phyloP scores from a whole-genome alignment of 1,284 basidiomycete species.

The Sporisorium scitamineum region DNA sequence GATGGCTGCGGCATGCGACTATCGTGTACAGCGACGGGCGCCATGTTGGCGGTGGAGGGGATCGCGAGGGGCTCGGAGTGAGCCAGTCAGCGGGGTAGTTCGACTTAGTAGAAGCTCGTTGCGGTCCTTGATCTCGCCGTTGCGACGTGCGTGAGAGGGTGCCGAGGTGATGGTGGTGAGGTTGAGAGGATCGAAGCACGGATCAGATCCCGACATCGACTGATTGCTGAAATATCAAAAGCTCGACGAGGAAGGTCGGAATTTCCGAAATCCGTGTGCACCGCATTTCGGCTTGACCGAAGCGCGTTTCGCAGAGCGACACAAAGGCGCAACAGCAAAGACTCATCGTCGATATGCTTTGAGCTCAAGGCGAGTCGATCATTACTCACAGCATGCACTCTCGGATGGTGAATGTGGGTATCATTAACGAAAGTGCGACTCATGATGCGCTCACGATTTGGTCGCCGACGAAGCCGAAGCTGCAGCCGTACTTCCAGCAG shows the following conservation, averaged over 20 bases:
- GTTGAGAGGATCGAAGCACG: neutral
- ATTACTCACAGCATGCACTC: neutral
- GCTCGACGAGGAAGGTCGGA: constrained; percentile 5
- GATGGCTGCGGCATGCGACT: constrained; percentile 20
- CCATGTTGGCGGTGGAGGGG: constrained; percentile 23
- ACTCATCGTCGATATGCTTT: neutral
- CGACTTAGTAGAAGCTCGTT: neutral
- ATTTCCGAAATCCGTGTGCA: constrained; percentile 26
- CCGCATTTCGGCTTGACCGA: constrained; percentile 11
- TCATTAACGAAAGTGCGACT: constrained; percentile 3
- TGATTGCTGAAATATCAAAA: neutral
- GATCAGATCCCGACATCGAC: neutral
- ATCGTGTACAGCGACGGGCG: constrained; percentile 47
- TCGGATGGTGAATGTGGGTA: constrained; percentile 3
- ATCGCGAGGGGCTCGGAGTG: neutral
- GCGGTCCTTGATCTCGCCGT: neutral
- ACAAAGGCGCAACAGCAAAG: neutral
- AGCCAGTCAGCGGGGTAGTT: neutral
- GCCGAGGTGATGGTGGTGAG: neutral
- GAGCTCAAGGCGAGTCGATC: neutral
- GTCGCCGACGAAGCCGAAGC: neutral
- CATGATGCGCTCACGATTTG: neutral
- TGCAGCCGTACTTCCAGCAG: neutral
- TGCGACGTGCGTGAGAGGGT: neutral
- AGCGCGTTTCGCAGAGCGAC: neutral